These are phyloP conservation scores for Zasmidium cellare DNA, from an alignment of 2,329 filamentous ascomycete genomes.

Conservation along the genomic window DNA sequence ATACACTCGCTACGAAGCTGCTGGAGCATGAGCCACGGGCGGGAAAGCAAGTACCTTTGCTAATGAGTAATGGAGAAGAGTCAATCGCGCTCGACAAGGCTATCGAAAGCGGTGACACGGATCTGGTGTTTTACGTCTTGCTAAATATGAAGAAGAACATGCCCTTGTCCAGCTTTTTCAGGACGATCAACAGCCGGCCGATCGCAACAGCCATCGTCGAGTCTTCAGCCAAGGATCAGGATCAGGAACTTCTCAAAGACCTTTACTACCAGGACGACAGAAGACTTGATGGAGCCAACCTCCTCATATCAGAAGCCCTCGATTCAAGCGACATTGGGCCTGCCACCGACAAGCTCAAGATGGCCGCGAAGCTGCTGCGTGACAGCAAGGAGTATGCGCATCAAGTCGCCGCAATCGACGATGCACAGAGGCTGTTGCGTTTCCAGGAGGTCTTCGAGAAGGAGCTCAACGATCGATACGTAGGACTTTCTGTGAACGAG, in stretches of 20 bases:
- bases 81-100: constrained; percentile 94
- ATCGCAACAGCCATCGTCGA: constrained; percentile 89
- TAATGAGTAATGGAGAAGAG: constrained; percentile 94
- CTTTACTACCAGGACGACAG: constrained; percentile 97
- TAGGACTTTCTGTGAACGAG: constrained; percentile 84
- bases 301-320: constrained; percentile 83
- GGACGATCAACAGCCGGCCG: constrained; percentile 81
- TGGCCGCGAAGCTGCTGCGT: constrained; percentile 77
- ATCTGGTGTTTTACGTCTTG: constrained; percentile 87
- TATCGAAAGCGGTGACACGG: constrained; percentile 91
- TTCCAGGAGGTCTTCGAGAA: constrained; percentile 85
- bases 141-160: constrained; percentile 86
- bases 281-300: constrained; percentile 79
- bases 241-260: constrained; percentile 83
- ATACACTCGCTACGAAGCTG: constrained; percentile 83
- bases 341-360: constrained; percentile 80
- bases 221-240: constrained; percentile 75
- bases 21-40: constrained; percentile 92
- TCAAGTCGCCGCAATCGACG: constrained; percentile 74
- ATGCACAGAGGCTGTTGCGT: constrained; percentile 76
- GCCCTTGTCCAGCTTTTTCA: constrained; percentile 87
- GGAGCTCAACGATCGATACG: constrained; percentile 68
- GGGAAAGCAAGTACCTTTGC: constrained; percentile 90
- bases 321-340: constrained; percentile 68
- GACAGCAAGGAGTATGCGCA: constrained; percentile 79